Evolutionary conservation across 2,329 filamentous ascomycete genomes (phyloP).

Genomic region (Monilinia polystroma): DNA sequence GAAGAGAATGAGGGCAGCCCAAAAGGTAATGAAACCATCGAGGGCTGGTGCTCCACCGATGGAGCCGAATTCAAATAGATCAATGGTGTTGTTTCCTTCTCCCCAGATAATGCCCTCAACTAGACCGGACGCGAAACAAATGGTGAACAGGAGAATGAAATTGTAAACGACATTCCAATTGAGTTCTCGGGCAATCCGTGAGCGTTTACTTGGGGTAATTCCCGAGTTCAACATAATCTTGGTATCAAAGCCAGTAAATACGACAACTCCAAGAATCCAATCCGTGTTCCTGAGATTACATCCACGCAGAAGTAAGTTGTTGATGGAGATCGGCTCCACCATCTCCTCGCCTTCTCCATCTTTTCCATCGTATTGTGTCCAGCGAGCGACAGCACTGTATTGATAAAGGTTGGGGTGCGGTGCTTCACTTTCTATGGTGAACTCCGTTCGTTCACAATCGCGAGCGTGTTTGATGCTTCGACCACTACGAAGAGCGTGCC

Average conservation of each 20-base stretch:
- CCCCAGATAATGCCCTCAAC: conserved; percentile 83
- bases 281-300: conserved; percentile 94
- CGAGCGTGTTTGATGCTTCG: conserved; percentile 80
- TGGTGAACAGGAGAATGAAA: conserved; percentile 81
- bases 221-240: conserved; percentile 99
- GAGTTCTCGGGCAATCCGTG: conserved; percentile 85
- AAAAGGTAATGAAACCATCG: conserved; percentile 95
- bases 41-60: conserved; percentile 72
- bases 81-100: conserved; percentile 68
- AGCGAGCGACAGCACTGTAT: conserved; percentile 86
- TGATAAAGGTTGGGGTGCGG: conserved; percentile 94
- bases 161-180: conserved; percentile 99
- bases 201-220: conserved; percentile 89
- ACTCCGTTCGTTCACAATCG: conserved; percentile 88
- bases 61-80: conserved; percentile 82
- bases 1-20: conserved; percentile 90
- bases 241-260: conserved; percentile 93
- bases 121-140: conserved; percentile 85
- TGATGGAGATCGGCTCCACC: conserved; percentile 91
- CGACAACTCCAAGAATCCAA: conserved; percentile 88
- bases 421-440: conserved; percentile 83
- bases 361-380: conserved; percentile 70
- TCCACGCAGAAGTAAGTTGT: conserved; percentile 90
- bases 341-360: conserved; percentile 68
- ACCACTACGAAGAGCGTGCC: conserved; percentile 84